A percentile compares a stretch with the other conserved stretches of the same genome.
phyloP scores from a whole-genome alignment of 768 basidiomycete species.

The Leucosporidium scottii region DNA sequence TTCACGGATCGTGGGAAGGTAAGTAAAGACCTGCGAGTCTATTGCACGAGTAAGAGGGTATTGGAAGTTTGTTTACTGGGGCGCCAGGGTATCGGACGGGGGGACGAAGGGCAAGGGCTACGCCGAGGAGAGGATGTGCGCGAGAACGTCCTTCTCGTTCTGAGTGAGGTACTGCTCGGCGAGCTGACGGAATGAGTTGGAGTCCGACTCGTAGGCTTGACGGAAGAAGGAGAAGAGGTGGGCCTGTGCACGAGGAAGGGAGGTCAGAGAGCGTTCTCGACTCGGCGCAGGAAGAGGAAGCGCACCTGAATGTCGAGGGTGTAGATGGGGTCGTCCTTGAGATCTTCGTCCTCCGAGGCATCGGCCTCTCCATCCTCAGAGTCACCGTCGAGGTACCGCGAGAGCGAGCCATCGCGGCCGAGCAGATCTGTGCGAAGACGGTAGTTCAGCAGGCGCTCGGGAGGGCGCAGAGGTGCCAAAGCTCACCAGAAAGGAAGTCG shows the following conservation, averaged over 20 bases:
- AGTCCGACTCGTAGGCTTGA: constrained; percentile 40
- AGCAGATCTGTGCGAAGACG: constrained; percentile 53
- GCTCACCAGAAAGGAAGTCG: constrained; percentile 60
- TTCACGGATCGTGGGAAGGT: no score
- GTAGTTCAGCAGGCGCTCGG: neutral
- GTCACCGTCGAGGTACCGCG: constrained; percentile 68
- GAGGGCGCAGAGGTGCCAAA: neutral
- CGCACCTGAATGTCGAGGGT: constrained; percentile 69
- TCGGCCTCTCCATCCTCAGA: constrained; percentile 48
- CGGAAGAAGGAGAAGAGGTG: constrained; percentile 40
- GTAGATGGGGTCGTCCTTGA: constrained; percentile 75
- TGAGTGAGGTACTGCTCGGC: constrained; percentile 26
- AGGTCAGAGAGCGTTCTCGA: neutral
- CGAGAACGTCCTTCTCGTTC: constrained; percentile 27
- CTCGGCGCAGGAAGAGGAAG: neutral
- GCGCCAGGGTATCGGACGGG: no score
- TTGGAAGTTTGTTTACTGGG: no score
- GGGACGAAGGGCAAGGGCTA: neutral
- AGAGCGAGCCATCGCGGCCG: constrained; percentile 61
- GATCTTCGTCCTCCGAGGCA: constrained; percentile 73
- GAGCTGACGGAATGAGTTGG: constrained; percentile 31
- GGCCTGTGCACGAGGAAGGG: constrained; percentile 28
- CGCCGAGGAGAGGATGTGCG: constrained; percentile 6
- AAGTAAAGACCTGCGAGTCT: no score
- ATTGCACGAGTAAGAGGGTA: no score